A percentile compares a stretch with the other conserved stretches of the same genome.
These are phyloP conservation scores for Phylloporus sp. DNA, from an alignment of 768 basidiomycete genomes.

Conservation along the genomic window DNA sequence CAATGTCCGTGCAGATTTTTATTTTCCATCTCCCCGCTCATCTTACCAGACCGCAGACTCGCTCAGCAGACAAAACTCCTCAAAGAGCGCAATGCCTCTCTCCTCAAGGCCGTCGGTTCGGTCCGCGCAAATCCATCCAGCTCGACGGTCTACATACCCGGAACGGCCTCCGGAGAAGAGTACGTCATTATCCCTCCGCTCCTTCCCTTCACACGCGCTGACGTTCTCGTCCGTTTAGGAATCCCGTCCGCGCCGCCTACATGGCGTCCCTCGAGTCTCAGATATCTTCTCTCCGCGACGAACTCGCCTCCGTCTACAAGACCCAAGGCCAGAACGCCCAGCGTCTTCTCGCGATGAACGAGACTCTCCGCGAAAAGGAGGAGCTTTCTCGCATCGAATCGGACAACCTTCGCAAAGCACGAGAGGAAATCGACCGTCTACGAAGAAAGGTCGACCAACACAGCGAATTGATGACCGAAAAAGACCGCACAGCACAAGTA, in stretches of 20 bases:
- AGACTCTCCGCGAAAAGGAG: constrained; percentile 91
- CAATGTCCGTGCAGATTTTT: constrained; percentile 62
- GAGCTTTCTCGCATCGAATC: constrained; percentile 77
- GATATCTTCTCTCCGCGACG: constrained; percentile 85
- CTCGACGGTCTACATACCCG: constrained; percentile 57
- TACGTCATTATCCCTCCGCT: constrained; percentile 38
- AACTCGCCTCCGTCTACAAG: constrained; percentile 92
- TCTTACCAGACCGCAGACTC: constrained; percentile 71
- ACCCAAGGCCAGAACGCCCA: constrained; percentile 95
- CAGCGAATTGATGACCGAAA: constrained; percentile 79
- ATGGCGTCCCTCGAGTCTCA: constrained; percentile 90
- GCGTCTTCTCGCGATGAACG: constrained; percentile 87
- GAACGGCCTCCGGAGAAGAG: constrained; percentile 60
- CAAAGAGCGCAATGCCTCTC: constrained; percentile 86
- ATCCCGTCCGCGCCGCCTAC: constrained; percentile 83
- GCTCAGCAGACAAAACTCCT: constrained; percentile 89
- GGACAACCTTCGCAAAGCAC: constrained; percentile 70
- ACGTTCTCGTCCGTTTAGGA: constrained; percentile 38
- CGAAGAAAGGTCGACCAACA: constrained; percentile 79
- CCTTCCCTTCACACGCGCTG: not conserved
- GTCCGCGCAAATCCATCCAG: constrained; percentile 59
- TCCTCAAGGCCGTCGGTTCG: constrained; percentile 77
- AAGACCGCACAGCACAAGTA: constrained; percentile 86
- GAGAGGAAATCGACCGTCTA: constrained; percentile 68
- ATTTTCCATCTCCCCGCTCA: constrained; percentile 8